Base-by-base conservation (phyloP, 164 flowering plant genomes). In the Chloranthus sessilifolius region DNA sequence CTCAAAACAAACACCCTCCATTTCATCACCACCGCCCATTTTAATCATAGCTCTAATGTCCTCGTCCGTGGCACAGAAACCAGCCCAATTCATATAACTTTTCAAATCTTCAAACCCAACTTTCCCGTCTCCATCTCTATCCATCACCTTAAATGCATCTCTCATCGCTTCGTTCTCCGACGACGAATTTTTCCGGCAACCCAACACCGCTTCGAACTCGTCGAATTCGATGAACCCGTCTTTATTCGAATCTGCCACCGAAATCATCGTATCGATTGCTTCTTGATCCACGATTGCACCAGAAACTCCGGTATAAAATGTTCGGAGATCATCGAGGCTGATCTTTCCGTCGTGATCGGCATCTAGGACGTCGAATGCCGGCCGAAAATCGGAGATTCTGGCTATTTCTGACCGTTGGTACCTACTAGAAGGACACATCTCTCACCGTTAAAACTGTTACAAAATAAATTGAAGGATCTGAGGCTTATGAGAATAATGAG, bases 291-390 rank as follows among this genome's bases (percentile, higher is more conserved):
- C 59, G 0, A 26, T 19, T 15, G 56, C 20, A 41, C 44, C 31
- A 5, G 64, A 21, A 33, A 58, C 43, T 9, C 63, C 71, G 0
- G 64, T 46, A 75, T 80, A 84, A 57, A 84, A 81, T 0, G 67
- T 14, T 0, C 69, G 69, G 27, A 92, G 85, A 23, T 92, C 99
- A 35, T 84, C 79, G n/a, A 34, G 21, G 76, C 95, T 78, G 36
- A 92, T 92, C 61, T 69, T 81, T 1, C 99, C 97, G 61, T 92
- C 99, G 12, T 67, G 71, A 68, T 92, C 99, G 11, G 66, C 66
- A 72, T 92, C 99, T 15, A 92, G 63, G 0, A 78, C 74, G 29
- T 82, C 79, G 69, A 92, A 92, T 0, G 91, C 98, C 19, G 70
- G 61, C 39, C 71, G 70, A 37, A 82, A 53, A 37, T 66, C 77